phyloP scores from a whole-genome alignment of 768 basidiomycete species.

The Jaapia argillacea region DNA sequence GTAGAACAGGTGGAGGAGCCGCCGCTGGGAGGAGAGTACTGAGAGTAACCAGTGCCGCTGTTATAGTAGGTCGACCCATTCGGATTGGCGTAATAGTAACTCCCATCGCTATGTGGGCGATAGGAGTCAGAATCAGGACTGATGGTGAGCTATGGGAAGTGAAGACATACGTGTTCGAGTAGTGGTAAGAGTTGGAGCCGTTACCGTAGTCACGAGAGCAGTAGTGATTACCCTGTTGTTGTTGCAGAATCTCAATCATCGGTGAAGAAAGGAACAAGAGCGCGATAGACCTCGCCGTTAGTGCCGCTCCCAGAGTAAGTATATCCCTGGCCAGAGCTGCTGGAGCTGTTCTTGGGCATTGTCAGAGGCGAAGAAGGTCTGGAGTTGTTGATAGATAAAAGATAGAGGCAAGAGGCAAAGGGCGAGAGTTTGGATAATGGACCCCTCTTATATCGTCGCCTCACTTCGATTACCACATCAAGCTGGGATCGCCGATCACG shows the following conservation, averaged over 20 bases:
- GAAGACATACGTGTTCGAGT: constrained; percentile 41
- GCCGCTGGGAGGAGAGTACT: constrained; percentile 40
- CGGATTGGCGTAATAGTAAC: constrained; percentile 56
- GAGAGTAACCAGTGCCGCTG: constrained; percentile 32
- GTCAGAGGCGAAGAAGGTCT: background rate
- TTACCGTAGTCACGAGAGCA: constrained; percentile 39
- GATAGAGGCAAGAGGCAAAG: background rate
- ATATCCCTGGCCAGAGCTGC: constrained; percentile 11
- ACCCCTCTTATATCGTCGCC: background rate
- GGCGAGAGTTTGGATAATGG: background rate
- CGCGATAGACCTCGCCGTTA: constrained; percentile 36
- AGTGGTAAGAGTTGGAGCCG: constrained; percentile 42
- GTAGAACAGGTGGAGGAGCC: constrained; percentile 16
- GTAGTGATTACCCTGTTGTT: constrained; percentile 48
- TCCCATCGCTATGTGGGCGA: constrained; percentile 30
- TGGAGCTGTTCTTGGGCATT: constrained; percentile 2
- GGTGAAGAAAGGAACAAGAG: background rate
- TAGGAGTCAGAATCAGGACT: constrained; percentile 7
- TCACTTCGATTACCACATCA: background rate
- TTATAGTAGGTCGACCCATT: constrained; percentile 54
- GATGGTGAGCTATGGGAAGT: background rate
- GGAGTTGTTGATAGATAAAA: background rate
- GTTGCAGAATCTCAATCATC: background rate
- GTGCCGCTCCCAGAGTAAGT: constrained; percentile 22
- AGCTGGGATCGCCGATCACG: background rate